Evolutionary conservation across 2,329 filamentous ascomycete species (phyloP).

Genomic region (Colletotrichum plurivorum): DNA sequence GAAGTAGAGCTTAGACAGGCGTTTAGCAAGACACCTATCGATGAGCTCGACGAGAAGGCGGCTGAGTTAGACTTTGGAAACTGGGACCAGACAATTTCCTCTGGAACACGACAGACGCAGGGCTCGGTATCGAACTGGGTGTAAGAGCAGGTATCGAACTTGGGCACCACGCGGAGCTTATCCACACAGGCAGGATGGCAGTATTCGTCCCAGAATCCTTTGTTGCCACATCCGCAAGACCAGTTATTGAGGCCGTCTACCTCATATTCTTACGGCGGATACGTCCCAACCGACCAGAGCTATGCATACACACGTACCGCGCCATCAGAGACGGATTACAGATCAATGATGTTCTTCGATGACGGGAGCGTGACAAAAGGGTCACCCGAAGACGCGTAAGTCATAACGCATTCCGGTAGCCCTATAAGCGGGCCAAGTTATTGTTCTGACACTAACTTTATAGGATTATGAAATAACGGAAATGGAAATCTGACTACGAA

Average conservation of each 20-base stretch:
- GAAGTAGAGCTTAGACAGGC: slow-evolving; percentile 10
- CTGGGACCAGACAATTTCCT: slow-evolving; percentile 8
- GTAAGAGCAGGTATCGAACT: neutral
- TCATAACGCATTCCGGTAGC: too few relatives aligned
- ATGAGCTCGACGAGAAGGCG: slow-evolving; percentile 24
- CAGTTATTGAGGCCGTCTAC: too few relatives aligned
- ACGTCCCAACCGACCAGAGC: neutral
- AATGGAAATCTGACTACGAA: slow-evolving; percentile 14
- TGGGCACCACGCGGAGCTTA: too few relatives aligned
- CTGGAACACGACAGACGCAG: neutral
- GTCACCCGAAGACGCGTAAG: neutral
- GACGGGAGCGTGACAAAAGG: neutral
- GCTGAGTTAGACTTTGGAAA: slow-evolving; percentile 19
- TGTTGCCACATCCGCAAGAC: too few relatives aligned
- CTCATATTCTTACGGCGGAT: too few relatives aligned
- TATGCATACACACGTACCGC: neutral
- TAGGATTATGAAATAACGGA: neutral
- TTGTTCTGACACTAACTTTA: too few relatives aligned
- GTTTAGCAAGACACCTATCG: slow-evolving; percentile 14
- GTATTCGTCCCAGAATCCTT: too few relatives aligned
- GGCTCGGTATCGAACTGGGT: neutral
- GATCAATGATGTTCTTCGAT: neutral
- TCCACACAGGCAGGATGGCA: too few relatives aligned
- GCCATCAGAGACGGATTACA: neutral
- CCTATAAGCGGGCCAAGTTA: too few relatives aligned